Evolutionary conservation across 1,139 yeast species (phyloP).

Genomic region (Kodamaea ohmeri): DNA sequence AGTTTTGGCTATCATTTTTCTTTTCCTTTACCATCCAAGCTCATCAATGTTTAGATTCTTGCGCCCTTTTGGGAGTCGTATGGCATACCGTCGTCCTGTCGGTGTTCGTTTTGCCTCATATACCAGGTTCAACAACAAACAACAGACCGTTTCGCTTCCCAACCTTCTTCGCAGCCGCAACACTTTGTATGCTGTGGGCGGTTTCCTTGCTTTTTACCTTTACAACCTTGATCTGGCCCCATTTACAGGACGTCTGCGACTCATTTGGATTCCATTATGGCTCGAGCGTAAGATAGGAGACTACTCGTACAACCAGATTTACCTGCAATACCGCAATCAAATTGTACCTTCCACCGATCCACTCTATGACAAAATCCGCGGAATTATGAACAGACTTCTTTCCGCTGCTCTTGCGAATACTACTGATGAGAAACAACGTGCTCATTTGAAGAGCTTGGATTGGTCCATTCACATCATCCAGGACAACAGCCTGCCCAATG

Average conservation of each 20-base stretch:
- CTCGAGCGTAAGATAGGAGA: slow-evolving; percentile 69
- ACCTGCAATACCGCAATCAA: slow-evolving; percentile 44
- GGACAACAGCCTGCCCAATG: slow-evolving; percentile 78
- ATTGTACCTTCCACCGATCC: slow-evolving; percentile 57
- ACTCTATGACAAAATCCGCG: slow-evolving; percentile 50
- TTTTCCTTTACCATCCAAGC: too few species aligned
- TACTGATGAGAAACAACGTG: slow-evolving; percentile 30
- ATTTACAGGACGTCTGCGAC: slow-evolving; percentile 67
- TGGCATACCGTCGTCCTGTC: too few species aligned
- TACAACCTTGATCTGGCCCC: slow-evolving; percentile 81
- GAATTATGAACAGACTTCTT: slow-evolving; percentile 65
- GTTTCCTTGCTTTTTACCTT: slow-evolving; percentile 45
- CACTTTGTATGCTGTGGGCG: slow-evolving; percentile 13
- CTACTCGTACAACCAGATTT: slow-evolving; percentile 59
- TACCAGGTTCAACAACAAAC: slow-evolving; percentile 12
- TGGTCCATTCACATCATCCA: slow-evolving; percentile 86
- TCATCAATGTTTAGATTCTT: background rate
- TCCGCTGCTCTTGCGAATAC: slow-evolving; percentile 46
- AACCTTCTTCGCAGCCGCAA: slow-evolving; percentile 12
- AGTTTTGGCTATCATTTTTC: background rate
- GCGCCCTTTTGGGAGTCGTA: too few species aligned
- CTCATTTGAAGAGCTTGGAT: slow-evolving; percentile 42
- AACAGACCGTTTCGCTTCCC: background rate
- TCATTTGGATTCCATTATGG: slow-evolving; percentile 70
- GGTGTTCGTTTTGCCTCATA: slow-evolving; percentile 8